Percentiles rank a stretch among this genome's conserved stretches.
Conservation (phyloP, 208 protist genomes). For the Herpetomonas tarakana region DNA sequence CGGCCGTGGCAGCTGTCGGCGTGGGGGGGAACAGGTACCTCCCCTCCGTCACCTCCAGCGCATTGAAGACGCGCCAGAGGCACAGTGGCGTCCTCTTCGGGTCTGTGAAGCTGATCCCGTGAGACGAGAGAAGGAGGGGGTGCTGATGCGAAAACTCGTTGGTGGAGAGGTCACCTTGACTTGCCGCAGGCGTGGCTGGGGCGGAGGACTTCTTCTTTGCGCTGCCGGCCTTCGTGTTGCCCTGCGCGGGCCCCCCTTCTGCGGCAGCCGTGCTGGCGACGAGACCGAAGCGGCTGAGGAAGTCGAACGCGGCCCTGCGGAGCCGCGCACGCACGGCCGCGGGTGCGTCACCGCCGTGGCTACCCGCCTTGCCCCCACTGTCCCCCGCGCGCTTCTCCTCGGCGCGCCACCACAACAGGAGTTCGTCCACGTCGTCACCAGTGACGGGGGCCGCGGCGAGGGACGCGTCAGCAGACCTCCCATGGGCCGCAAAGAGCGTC, state of each 20-base stretch:
- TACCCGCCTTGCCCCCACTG: conserved; percentile 3
- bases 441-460: background rate
- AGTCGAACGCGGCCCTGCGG: conserved; percentile 7
- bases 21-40: background rate
- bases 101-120: conserved; percentile 6
- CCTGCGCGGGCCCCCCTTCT: background rate
- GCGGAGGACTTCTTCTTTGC: conserved; percentile 1
- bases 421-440: background rate
- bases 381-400: background rate
- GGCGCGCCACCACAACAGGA: background rate
- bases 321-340: conserved; percentile 14
- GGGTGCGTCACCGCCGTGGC: background rate
- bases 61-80: conserved; percentile 60
- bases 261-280: conserved; percentile 3
- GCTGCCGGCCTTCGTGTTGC: background rate
- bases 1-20: background rate
- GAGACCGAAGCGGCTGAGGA: conserved; percentile 8
- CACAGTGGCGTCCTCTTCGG: conserved; percentile 25
- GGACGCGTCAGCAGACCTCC: background rate
- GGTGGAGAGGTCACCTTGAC: background rate
- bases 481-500: background rate
- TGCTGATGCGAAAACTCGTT: background rate
- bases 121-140: conserved; percentile 10
- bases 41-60: conserved; percentile 47
- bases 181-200: background rate